Evolutionary conservation across 164 flowering plant genomes (phyloP).

Genomic region (Dillenia suffruticosa): DNA sequence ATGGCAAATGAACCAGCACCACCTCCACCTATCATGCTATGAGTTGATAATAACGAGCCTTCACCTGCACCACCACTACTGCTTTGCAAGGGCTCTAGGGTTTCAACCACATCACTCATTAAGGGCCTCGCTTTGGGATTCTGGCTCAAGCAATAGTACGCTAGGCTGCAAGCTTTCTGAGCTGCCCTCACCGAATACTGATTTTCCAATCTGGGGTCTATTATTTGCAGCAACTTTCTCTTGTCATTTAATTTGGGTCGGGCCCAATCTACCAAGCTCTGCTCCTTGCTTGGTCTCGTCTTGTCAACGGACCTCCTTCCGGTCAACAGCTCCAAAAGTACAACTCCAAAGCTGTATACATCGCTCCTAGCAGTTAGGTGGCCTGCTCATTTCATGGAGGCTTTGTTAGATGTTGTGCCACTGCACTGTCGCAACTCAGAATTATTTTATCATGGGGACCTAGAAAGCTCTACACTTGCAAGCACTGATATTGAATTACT

Average conservation of each 20-base stretch:
- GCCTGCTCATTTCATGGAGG: constrained; percentile 39
- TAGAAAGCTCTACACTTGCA: neutral
- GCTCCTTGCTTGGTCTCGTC: constrained; percentile 87
- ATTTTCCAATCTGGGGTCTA: constrained; percentile 85
- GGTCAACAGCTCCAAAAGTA: constrained; percentile 86
- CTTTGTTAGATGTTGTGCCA: neutral
- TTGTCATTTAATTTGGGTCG: constrained; percentile 92
- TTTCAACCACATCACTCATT: constrained; percentile 97
- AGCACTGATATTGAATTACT: no score
- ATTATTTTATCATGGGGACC: no score
- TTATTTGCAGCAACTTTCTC: constrained; percentile 79
- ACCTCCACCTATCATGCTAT: constrained; percentile 17
- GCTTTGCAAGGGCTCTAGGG: constrained; percentile 84
- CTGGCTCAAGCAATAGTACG: constrained; percentile 92
- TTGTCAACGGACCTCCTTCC: constrained; percentile 91
- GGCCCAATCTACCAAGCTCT: constrained; percentile 96
- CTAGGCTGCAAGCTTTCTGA: constrained; percentile 94
- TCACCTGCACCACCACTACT: constrained; percentile 32
- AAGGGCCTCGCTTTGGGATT: constrained; percentile 97
- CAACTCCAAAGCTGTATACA: constrained; percentile 96
- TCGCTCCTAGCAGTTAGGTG: constrained; percentile 95
- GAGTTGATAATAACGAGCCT: constrained; percentile 17
- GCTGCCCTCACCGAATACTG: constrained; percentile 91
- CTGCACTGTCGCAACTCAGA: no score
- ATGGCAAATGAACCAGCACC: constrained; percentile 30